Percentiles rank a stretch among this genome's conserved stretches.
phyloP scores from a whole-genome alignment of 805 yeast genomes.

The Spathaspora girioi region DNA sequence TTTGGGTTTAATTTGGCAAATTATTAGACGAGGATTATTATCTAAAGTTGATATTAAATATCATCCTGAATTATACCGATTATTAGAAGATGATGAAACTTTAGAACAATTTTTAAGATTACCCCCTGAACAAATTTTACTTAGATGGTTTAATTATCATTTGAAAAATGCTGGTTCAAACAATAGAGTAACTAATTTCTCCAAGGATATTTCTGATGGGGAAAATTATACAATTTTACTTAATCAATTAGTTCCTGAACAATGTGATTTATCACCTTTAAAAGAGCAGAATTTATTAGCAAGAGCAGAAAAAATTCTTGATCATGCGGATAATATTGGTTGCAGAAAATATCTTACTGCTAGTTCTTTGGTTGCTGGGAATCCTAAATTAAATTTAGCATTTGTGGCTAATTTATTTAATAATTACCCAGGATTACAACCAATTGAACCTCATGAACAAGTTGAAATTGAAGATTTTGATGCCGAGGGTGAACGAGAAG shows the following conservation, averaged over 20 bases:
- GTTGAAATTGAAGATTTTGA: constrained; percentile 97
- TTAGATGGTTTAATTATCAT: constrained; percentile 97
- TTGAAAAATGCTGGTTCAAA: constrained; percentile 88
- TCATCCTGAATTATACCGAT: constrained; percentile 94
- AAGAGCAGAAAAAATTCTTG: constrained; percentile 84
- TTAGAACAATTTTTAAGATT: constrained; percentile 92
- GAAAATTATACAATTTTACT: constrained; percentile 89
- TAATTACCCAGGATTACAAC: constrained; percentile 95
- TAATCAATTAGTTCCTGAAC: constrained; percentile 80
- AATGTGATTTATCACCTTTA: constrained; percentile 80
- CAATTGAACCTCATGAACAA: constrained; percentile 84
- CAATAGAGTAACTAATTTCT: constrained; percentile 82
- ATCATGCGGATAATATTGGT: constrained; percentile 84
- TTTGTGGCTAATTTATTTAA: constrained; percentile 97
- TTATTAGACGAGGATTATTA: constrained; percentile 91
- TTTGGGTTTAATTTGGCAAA: constrained; percentile 93
- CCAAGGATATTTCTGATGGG: constrained; percentile 88
- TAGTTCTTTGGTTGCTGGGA: constrained; percentile 88
- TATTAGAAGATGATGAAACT: constrained; percentile 94
- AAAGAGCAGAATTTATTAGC: constrained; percentile 68
- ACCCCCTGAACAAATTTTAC: constrained; percentile 94
- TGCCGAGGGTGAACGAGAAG: constrained; percentile 99
- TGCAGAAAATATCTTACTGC: constrained; percentile 96
- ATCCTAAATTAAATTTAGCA: constrained; percentile 93
- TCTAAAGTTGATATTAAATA: constrained; percentile 92